phyloP scores from a whole-genome alignment of 805 yeast genomes.

The Cyberlindnera samutprakarnensis region DNA sequence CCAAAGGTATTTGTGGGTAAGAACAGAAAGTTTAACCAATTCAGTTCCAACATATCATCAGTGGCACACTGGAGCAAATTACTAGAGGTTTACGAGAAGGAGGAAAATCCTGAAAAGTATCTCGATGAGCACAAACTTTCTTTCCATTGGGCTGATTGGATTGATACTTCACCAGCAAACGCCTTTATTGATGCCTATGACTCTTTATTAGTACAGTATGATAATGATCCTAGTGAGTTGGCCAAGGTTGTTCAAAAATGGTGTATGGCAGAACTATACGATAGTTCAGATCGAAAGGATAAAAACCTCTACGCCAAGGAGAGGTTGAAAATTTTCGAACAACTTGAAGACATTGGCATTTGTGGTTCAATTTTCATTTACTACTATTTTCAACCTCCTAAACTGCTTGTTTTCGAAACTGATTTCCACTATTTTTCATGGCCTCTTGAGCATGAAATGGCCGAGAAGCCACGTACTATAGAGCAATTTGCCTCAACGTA shows the following conservation, averaged over 20 bases:
- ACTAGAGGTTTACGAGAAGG: slow-evolving; percentile 5
- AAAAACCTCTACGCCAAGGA: slow-evolving; percentile 14
- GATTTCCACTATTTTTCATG: slow-evolving; percentile 14
- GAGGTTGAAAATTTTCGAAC: slow-evolving; percentile 15
- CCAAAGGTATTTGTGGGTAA: background rate
- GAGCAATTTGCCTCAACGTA: no score
- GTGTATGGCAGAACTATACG: slow-evolving; percentile 18
- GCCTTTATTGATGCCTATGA: slow-evolving; percentile 23
- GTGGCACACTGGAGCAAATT: background rate
- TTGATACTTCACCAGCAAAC: slow-evolving; percentile 20
- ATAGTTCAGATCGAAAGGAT: slow-evolving; percentile 17
- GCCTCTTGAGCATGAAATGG: no score
- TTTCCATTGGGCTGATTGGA: slow-evolving; percentile 30
- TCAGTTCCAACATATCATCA: background rate
- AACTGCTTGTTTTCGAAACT: slow-evolving; percentile 17
- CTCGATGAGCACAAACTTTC: slow-evolving; percentile 8
- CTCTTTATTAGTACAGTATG: slow-evolving; percentile 6
- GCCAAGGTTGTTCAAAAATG: slow-evolving; percentile 7
- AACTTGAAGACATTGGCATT: slow-evolving; percentile 20
- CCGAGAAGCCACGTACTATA: no score
- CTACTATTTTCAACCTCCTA: slow-evolving; percentile 23
- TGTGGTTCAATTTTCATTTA: slow-evolving; percentile 22
- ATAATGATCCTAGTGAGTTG: slow-evolving; percentile 4
- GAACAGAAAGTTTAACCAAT: background rate
- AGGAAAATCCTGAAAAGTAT: slow-evolving; percentile 13